These are phyloP conservation scores for Vigna radiata DNA, from an alignment of 306 rosid species.

Conservation along the genomic window DNA sequence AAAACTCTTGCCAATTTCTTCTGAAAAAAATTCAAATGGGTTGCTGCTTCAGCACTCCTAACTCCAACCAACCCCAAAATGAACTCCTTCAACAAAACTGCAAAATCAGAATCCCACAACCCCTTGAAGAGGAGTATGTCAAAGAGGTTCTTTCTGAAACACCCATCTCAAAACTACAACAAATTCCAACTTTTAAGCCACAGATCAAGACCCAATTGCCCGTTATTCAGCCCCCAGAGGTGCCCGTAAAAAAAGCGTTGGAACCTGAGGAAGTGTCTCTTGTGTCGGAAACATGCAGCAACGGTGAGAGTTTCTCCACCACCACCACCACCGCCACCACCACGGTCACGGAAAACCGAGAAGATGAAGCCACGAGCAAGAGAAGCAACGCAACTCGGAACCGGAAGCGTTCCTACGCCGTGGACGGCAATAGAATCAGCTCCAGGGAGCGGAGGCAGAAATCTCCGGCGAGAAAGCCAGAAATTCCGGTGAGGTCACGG, in stretches of 20 bases:
- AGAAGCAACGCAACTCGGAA: constrained; percentile 52
- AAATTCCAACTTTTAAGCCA: constrained; percentile 27
- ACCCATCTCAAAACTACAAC: constrained; percentile 63
- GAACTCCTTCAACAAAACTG: constrained; percentile 42
- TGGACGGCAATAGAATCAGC: constrained; percentile 46
- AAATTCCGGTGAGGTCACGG: constrained; percentile 40
- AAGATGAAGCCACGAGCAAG: constrained; percentile 82
- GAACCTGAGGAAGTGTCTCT: constrained; percentile 61
- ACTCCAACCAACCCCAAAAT: constrained; percentile 36
- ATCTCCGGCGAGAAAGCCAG: constrained; percentile 54
- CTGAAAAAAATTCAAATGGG: constrained; percentile 62
- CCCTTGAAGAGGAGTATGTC: constrained; percentile 75
- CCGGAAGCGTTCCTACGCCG: constrained; percentile 55
- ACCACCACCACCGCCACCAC: constrained; percentile 61
- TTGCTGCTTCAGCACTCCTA: constrained; percentile 67
- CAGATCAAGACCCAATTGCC: constrained; percentile 48
- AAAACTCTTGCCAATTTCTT: constrained; percentile 26
- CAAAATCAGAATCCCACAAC: constrained; percentile 42
- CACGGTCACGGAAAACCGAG: constrained; percentile 62
- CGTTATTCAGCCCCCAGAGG: background rate
- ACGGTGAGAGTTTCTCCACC: constrained; percentile 71
- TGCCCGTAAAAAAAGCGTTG: constrained; percentile 28
- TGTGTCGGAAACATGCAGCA: constrained; percentile 61
- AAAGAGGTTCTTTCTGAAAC: constrained; percentile 92
- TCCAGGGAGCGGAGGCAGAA: constrained; percentile 52